Base-by-base conservation (phyloP, 768 basidiomycete species). In the Mycena olivaceomarginata region DNA sequence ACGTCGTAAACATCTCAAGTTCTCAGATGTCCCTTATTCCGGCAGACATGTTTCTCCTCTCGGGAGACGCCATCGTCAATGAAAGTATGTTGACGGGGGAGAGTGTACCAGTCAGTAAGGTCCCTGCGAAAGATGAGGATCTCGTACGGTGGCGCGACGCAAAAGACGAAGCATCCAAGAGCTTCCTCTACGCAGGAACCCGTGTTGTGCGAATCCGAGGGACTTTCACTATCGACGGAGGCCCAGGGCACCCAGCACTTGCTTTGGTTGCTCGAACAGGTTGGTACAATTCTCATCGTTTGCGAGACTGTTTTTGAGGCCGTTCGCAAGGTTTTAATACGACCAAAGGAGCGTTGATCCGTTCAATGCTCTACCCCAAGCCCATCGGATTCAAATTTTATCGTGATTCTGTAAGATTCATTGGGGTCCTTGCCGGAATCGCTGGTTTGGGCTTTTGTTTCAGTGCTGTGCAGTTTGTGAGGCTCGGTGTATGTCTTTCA, bases 21-120 rank as follows among this genome's bases (percentile, higher is more conserved):
- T 91, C 95, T 1, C 90, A 92, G 37, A 89, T 98, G 10, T 86
- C 91, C 11, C 85, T 93, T 43, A 89, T 99, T 79, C 98, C 98
- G 4, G 95, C 96, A 16, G 98, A 99, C 84, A 89, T 98, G 77
- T 92, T 99, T 79, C 90, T 99, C 10, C 92, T 99, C 40, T 96
- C 97, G 2, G 98, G 98, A 1, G 98, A 99, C 84, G 97, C 97
- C 2, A 98, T 99, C 74, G 95, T 99, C 67, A 99, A 99, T 84
- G 98, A 99, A 86, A 98, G 97, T 77, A 99, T 99, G 98, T 92
- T 99, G 31, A 99, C 98, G 0, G 98, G 98, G 15, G 98, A 99
- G 86, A 98, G 97, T 78, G 96, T 99, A 0, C 98, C 98, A 2
- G 97, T 99, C 67, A 96, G 96, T 83, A 99, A 99, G 84, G 85